Percentiles rank a stretch among this genome's conserved stretches.
Evolutionary conservation across 164 flowering plant genomes (phyloP).

Genomic region (Litsea cubeba): DNA sequence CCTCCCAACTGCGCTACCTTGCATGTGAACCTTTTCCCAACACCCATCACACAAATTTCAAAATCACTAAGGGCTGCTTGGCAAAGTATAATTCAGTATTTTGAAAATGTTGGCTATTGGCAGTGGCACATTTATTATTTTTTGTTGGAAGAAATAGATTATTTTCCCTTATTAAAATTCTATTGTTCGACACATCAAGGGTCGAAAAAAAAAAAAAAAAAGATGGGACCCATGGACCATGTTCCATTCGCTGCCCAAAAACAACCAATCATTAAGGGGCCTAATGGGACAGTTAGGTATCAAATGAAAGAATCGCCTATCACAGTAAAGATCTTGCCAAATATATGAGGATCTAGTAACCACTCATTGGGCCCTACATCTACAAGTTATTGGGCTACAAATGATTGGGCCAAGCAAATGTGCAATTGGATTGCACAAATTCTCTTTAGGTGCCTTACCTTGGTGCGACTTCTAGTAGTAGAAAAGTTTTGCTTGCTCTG

Average conservation of each 20-base stretch:
- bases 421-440: background rate
- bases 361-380: too few species aligned
- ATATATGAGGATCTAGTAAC: too few species aligned
- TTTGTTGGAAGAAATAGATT: too few species aligned
- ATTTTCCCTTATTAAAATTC: too few species aligned
- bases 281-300: background rate
- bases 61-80: background rate
- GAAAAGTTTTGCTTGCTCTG: conserved; percentile 45
- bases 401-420: background rate
- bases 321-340: too few species aligned
- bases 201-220: too few species aligned
- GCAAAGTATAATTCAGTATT: background rate
- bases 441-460: conserved; percentile 43
- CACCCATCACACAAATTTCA: background rate
- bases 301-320: too few species aligned
- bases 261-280: background rate
- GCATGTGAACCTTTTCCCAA: conserved; percentile 75
- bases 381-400: background rate
- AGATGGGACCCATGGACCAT: background rate
- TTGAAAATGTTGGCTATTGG: too few species aligned
- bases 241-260: background rate
- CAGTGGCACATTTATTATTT: too few species aligned
- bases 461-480: conserved; percentile 71
- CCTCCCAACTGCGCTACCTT: conserved; percentile 84
- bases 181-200: background rate